Percentiles rank a stretch among this genome's conserved stretches.
Evolutionary conservation across 176 grass and related monocot species (phyloP).

Genomic region (Neostapfia colusana): DNA sequence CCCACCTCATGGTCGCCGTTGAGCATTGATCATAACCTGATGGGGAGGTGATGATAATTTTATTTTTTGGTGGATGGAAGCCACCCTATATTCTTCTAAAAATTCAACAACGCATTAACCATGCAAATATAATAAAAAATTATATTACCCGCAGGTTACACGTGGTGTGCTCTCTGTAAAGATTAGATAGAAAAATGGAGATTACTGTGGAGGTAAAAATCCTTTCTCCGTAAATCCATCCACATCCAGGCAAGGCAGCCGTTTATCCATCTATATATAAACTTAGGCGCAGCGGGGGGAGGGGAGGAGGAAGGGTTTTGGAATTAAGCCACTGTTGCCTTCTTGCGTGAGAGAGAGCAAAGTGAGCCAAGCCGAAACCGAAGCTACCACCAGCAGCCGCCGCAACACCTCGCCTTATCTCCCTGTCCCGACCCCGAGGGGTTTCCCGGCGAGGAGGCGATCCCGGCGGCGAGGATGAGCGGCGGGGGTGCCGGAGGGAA

Average conservation of each 20-base stretch:
- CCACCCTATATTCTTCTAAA: too few species aligned
- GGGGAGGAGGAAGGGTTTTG: conserved; percentile 48
- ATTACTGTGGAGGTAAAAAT: not conserved
- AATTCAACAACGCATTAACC: too few species aligned
- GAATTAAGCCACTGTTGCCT: conserved; percentile 41
- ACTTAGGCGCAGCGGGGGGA: conserved; percentile 8
- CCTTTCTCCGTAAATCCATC: conserved; percentile 3
- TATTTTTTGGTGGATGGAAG: too few species aligned
- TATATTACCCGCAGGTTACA: not conserved
- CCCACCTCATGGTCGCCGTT: too few species aligned
- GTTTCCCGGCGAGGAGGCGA: conserved; percentile 39
- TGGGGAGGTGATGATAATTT: too few species aligned
- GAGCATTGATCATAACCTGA: too few species aligned
- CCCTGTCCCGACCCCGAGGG: not conserved
- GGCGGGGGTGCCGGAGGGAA: conserved; percentile 40
- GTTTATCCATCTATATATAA: conserved; percentile 48
- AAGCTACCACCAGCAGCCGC: conserved; percentile 25
- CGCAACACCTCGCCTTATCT: not conserved
- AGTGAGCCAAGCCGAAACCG: conserved; percentile 32
- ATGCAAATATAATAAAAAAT: not conserved
- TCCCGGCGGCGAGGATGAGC: conserved; percentile 53
- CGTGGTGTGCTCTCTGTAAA: too few species aligned
- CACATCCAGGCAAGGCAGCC: not conserved
- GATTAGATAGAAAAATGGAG: not conserved
- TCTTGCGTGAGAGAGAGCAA: conserved; percentile 38